Percentiles rank a stretch among this genome's conserved stretches.
These are phyloP conservation scores for Trichoderma arundinaceum DNA, from an alignment of 2,329 filamentous ascomycete species.

Conservation along the genomic window DNA sequence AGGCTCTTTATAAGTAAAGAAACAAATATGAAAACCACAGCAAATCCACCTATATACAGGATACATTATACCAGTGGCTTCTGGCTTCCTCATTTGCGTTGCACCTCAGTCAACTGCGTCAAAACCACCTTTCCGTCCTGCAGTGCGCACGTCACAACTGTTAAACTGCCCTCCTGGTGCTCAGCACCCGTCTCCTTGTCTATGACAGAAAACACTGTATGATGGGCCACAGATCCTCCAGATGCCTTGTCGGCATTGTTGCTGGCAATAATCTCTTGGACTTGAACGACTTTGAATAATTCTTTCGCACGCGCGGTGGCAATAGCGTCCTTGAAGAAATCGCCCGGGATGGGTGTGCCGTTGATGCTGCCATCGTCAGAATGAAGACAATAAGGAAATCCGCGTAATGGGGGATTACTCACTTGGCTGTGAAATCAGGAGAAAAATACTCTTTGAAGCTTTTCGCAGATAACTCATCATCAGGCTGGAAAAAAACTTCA, in stretches of 20 bases:
- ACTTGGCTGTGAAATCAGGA: background rate
- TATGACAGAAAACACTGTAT: background rate
- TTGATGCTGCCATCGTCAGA: slow-evolving; percentile 6
- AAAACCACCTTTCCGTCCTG: slow-evolving; percentile 4
- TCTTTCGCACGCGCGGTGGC: background rate
- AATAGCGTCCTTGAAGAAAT: background rate
- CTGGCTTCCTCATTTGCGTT: background rate
- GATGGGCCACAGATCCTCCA: slow-evolving; percentile 14
- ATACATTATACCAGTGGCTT: too few species aligned
- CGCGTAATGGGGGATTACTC: background rate
- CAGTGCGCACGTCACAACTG: background rate
- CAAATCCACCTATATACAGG: background rate
- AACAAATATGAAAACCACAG: background rate
- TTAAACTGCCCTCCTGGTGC: background rate
- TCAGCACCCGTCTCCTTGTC: slow-evolving; percentile 11
- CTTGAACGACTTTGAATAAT: background rate
- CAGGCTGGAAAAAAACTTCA: slow-evolving; percentile 3
- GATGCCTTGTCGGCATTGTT: background rate
- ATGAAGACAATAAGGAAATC: fast-evolving
- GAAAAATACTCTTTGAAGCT: background rate
- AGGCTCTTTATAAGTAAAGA: background rate
- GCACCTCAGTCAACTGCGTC: slow-evolving; percentile 1
- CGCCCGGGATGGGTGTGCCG: background rate
- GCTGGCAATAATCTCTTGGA: slow-evolving; percentile 5
- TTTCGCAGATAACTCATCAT: background rate